A percentile compares a stretch with the other conserved stretches of the same genome.
phyloP scores from a whole-genome alignment of 2,329 filamentous ascomycete species.

The Paraconiothyrium sp. region DNA sequence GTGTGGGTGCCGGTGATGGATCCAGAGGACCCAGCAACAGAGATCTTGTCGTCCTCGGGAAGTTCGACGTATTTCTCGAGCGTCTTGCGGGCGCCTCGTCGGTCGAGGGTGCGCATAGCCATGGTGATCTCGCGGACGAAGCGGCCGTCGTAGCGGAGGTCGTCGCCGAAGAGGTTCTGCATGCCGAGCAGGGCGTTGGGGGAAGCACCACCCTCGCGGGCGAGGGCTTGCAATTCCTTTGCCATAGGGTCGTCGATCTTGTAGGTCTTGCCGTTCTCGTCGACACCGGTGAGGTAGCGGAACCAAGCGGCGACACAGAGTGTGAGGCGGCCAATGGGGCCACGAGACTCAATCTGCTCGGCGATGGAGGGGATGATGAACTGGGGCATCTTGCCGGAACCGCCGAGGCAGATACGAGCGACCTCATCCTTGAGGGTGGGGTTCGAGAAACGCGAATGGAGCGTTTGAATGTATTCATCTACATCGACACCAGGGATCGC shows the following conservation, averaged over 20 bases:
- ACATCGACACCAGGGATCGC: slow-evolving; percentile 38
- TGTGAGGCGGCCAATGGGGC: slow-evolving; percentile 36
- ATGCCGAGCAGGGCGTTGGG: slow-evolving; percentile 29
- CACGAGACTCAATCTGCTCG: slow-evolving; percentile 37
- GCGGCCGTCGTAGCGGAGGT: slow-evolving; percentile 37
- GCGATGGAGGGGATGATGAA: slow-evolving; percentile 44
- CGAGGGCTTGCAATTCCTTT: slow-evolving; percentile 35
- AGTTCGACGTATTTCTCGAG: slow-evolving; percentile 14
- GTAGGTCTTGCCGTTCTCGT: slow-evolving; percentile 36
- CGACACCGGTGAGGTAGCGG: slow-evolving; percentile 36
- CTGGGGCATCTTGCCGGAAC: slow-evolving; percentile 41
- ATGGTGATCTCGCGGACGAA: slow-evolving; percentile 37
- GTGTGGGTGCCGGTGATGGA: background rate
- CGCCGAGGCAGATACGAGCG: slow-evolving; percentile 41
- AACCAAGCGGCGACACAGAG: slow-evolving; percentile 40
- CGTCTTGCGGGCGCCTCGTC: slow-evolving; percentile 13
- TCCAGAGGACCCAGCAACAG: slow-evolving; percentile 1
- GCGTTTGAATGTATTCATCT: slow-evolving; percentile 39
- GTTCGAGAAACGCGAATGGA: slow-evolving; percentile 39
- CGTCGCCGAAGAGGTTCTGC: slow-evolving; percentile 37
- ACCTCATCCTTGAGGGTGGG: slow-evolving; percentile 41
- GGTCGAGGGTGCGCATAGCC: slow-evolving; percentile 23
- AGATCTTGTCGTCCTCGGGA: slow-evolving; percentile 13
- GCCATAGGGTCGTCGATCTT: slow-evolving; percentile 38
- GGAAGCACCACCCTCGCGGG: slow-evolving; percentile 27